Base-by-base conservation (phyloP, 1,284 basidiomycete species). In the Pyrrhoderma noxium region DNA sequence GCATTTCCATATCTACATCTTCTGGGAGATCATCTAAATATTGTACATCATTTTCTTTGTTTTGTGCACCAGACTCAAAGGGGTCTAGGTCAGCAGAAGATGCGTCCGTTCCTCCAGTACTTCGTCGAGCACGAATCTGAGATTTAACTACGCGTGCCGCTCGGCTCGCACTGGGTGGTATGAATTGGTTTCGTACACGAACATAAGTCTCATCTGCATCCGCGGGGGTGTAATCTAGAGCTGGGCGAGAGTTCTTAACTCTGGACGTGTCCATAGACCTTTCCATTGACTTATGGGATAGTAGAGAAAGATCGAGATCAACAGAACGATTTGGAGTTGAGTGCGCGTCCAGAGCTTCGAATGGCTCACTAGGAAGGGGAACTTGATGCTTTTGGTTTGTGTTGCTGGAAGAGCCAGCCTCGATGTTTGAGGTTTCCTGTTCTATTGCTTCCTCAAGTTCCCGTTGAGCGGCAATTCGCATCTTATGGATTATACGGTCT, bases 131-230 rank as follows among this genome's bases (percentile, higher is more conserved):
- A 23, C 47, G 52, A 16, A 38, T 14, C 27, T 31, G 27, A 11
- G 27, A 5, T 4, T 49, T 36, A 9, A 47, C 39, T 23, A 47
- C 43, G 7, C 40, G 19, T n/a, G 44, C 44, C 8, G 53, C 53
- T 7, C 53, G 43, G n/a, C 49, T 51, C n/a, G 49, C n/a, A 23
- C 49, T 47, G 16, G 53, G 53, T 14, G 53, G 53, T 5, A 38
- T 35, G 19, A 51, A 56, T 19, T 13, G 31, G 25, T 41, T 42
- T 16, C 43, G 38, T 23, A 45, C 22, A 5, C 43, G 51, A 8
- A 18, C 27, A 37, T 47, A 22, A 2, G 36, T 19, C n/a, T 25
- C 21, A 23, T 52, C 54, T 31, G 42, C 45, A n/a, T 47, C 40
- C 11, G 54, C 50, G 31, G 54, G 54, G 8, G 42, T 55, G 18